Evolutionary conservation across 169 alveolate species (phyloP).

Genomic region (Eimeria zaria): DNA sequence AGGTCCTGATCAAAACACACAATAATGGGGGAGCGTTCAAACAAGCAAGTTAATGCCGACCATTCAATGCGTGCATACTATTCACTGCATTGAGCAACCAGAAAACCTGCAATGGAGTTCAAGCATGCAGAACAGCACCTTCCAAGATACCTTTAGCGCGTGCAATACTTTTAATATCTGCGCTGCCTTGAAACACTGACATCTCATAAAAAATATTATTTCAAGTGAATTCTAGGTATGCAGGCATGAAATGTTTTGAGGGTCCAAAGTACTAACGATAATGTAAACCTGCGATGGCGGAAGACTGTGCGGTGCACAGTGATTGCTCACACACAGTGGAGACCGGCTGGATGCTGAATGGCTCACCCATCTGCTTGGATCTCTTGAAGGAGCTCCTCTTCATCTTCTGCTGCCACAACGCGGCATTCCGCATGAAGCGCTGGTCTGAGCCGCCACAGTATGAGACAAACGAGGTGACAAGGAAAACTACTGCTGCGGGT

Average conservation of each 20-base stretch:
- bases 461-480: background rate
- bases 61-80: background rate
- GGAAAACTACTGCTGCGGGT: background rate
- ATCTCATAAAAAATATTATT: background rate
- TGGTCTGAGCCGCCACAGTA: slow-evolving; percentile 17
- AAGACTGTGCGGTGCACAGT: background rate
- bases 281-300: background rate
- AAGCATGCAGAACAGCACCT: background rate
- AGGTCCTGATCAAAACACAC: background rate
- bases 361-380: slow-evolving; percentile 73
- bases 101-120: background rate
- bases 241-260: background rate
- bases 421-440: slow-evolving; percentile 56
- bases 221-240: background rate
- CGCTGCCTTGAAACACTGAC: background rate
- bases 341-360: background rate
- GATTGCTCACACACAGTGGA: background rate
- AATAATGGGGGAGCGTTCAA: background rate
- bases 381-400: slow-evolving; percentile 34
- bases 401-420: slow-evolving; percentile 38
- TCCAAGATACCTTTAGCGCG: background rate
- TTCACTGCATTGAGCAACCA: background rate
- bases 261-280: background rate
- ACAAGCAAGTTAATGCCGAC: background rate
- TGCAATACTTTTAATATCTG: background rate